These are phyloP conservation scores for Eustoma russellianum DNA, from an alignment of 257 asterid species.

Conservation along the genomic window DNA sequence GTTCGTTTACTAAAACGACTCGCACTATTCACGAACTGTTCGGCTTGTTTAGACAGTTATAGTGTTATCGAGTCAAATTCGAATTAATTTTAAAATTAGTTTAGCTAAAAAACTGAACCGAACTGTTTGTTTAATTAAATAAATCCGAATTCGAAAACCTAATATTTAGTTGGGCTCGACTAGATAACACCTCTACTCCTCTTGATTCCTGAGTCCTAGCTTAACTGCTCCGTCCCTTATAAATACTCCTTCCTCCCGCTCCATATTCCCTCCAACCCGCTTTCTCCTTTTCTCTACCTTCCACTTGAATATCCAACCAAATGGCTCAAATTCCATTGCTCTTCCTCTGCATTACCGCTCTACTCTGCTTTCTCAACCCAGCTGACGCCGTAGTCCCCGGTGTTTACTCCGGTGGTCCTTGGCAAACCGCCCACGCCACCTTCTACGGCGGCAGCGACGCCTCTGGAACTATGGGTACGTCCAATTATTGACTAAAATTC, in stretches of 20 bases:
- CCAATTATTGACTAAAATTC: neutral
- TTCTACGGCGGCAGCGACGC: slow-evolving; percentile 91
- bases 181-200: no score
- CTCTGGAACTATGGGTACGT: slow-evolving; percentile 84
- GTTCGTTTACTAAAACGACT: no score
- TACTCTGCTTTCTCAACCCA: slow-evolving; percentile 28
- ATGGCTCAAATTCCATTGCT: slow-evolving; percentile 14
- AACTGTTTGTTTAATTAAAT: no score
- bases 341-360: slow-evolving; percentile 32
- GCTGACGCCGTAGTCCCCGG: slow-evolving; percentile 52
- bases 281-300: neutral
- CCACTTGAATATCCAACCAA: neutral
- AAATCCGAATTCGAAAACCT: no score
- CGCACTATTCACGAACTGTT: no score
- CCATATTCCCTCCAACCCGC: neutral
- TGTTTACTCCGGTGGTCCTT: slow-evolving; percentile 44
- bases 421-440: slow-evolving; percentile 80
- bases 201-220: neutral
- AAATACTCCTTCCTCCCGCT: neutral
- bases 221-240: neutral
- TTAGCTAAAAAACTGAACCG: no score
- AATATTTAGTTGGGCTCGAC: no score
- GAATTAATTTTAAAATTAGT: no score
- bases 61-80: no score
- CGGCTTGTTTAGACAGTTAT: no score